Evolutionary conservation across 1,139 yeast genomes (phyloP).

Genomic region (Candida tropicalis): DNA sequence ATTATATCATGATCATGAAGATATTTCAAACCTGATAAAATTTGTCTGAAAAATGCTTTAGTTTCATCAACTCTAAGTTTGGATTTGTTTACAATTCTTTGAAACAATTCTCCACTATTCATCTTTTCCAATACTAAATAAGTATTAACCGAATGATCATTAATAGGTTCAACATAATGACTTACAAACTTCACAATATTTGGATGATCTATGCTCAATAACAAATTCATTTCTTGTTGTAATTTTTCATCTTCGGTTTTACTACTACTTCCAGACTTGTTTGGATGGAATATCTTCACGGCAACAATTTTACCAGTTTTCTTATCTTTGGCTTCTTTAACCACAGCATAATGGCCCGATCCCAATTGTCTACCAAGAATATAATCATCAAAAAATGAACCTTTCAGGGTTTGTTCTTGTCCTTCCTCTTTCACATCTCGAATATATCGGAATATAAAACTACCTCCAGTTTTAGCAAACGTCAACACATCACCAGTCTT

Average conservation of each 20-base stretch:
- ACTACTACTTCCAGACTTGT: constrained; percentile 32
- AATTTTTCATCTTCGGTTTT: constrained; percentile 53
- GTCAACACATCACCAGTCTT: constrained; percentile 66
- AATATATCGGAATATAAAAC: constrained; percentile 56
- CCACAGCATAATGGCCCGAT: constrained; percentile 78
- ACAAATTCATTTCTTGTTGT: constrained; percentile 67
- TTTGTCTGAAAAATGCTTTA: constrained; percentile 58
- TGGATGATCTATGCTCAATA: constrained; percentile 68
- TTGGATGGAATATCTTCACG: constrained; percentile 77
- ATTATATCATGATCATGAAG: constrained; percentile 77
- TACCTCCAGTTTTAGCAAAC: constrained; percentile 61
- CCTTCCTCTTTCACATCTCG: constrained; percentile 22
- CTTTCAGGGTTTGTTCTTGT: constrained; percentile 17
- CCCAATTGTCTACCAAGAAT: constrained; percentile 65
- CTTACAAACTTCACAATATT: constrained; percentile 70
- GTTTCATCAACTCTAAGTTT: constrained; percentile 64
- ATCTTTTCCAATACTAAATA: constrained; percentile 73
- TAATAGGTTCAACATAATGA: constrained; percentile 69
- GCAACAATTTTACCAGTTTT: constrained; percentile 64
- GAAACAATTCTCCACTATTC: constrained; percentile 74
- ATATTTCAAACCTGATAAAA: constrained; percentile 62
- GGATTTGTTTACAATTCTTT: constrained; percentile 65
- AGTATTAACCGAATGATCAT: constrained; percentile 55
- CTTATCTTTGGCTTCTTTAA: constrained; percentile 65
- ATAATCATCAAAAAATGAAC: constrained; percentile 62